Conservation (phyloP, 2,329 filamentous ascomycete genomes). For the Trichoderma sp. region DNA sequence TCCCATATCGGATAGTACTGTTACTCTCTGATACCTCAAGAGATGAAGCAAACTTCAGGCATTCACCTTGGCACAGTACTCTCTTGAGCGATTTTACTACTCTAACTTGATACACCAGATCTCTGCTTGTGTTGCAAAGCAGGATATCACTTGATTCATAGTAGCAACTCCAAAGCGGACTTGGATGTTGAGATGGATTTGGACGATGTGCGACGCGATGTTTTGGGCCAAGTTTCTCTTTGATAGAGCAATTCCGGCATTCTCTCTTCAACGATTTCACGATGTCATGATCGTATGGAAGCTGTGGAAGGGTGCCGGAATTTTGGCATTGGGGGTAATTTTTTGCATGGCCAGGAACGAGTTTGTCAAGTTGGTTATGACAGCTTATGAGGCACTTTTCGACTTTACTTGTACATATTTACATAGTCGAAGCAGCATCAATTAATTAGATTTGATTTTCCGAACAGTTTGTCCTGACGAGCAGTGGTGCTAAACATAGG, state of each 20-base stretch:
- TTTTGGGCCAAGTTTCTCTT: neutral
- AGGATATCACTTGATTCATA: conserved; percentile 14
- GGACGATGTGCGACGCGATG: neutral
- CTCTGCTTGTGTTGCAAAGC: conserved; percentile 12
- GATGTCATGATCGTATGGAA: neutral
- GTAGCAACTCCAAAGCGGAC: neutral
- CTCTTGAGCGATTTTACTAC: conserved; percentile 7
- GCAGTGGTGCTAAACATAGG: neutral
- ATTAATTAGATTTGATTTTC: neutral
- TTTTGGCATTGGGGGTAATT: conserved; percentile 8
- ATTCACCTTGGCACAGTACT: neutral
- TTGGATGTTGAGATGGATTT: conserved; percentile 12
- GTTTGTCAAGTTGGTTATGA: neutral
- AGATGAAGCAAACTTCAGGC: neutral
- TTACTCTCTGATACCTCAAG: neutral
- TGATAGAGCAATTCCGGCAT: neutral
- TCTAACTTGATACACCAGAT: conserved; percentile 23
- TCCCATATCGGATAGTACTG: neutral
- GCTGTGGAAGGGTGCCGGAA: neutral
- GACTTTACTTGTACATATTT: neutral
- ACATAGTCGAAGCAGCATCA: conserved; percentile 1
- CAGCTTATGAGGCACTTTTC: neutral
- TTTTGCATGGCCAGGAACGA: neutral
- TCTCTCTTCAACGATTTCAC: neutral
- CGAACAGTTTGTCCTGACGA: too few species aligned